phyloP scores from a whole-genome alignment of 192 early-diverging fungal species.

The Anaeromyces robustus region DNA sequence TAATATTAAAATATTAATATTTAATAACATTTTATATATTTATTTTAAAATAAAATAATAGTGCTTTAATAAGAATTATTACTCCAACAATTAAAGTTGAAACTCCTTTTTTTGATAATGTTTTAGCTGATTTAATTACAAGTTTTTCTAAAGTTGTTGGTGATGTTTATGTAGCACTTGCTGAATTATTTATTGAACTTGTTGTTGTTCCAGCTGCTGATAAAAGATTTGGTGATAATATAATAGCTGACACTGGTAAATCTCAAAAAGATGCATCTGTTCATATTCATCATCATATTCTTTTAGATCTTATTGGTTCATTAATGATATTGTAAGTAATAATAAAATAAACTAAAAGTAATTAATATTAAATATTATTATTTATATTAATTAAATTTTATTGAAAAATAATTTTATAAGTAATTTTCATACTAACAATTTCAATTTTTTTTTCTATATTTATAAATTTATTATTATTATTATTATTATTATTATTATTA shows the following conservation, averaged over 20 bases:
- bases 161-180: constrained; percentile 54
- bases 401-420: too few species aligned
- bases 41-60: constrained; percentile 2
- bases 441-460: too few species aligned
- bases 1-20: too few species aligned
- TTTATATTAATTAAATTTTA: too few species aligned
- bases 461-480: constrained; percentile 38
- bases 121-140: constrained; percentile 89
- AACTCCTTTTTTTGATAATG: constrained; percentile 60
- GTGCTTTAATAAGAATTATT: constrained; percentile 27
- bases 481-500: constrained; percentile 6
- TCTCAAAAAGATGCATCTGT: background rate
- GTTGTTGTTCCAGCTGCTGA: background rate
- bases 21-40: background rate
- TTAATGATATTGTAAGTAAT: background rate
- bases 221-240: background rate
- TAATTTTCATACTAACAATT: too few species aligned
- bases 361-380: too few species aligned
- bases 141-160: constrained; percentile 80
- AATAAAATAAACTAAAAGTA: too few species aligned
- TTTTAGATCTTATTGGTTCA: constrained; percentile 1
- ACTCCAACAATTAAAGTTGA: constrained; percentile 25
- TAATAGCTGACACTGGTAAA: background rate
- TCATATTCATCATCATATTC: background rate
- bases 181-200: constrained; percentile 33